Base-by-base conservation (phyloP, 305 asterid genomes). In the Petunia hybrid region DNA sequence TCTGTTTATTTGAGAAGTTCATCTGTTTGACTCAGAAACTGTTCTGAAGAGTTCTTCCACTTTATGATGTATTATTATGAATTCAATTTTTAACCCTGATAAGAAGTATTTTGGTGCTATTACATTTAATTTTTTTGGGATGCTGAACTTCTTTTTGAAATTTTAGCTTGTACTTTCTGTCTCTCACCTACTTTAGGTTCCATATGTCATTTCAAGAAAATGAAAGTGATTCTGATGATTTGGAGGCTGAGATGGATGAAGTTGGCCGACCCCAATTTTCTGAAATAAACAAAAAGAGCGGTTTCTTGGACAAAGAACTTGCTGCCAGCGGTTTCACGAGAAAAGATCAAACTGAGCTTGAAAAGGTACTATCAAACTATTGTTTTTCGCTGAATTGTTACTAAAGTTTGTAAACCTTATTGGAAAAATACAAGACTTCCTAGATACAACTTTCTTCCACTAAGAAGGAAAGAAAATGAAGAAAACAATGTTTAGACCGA, bases 261-360 rank as follows among this genome's bases (percentile, higher is more conserved):
- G 84, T 81, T 79, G 85, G 87, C 81, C 78, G 95, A 74, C 99
- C 97, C 82, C 89, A 80, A 61, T 92, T 95, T 82, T 88, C 91
- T 4, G 86, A 88, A 84, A 91, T 95, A 85, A 85, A 82, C 77
- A 95, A 88, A 86, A 93, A 74, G 83, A 83, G 87, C 67, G 97
- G 97, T 86, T 79, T 85, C 87, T 89, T 95, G 87, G 99, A 95
- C 91, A 91, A 87, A 91, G 94, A 92, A 82, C 98, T 93, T 85
- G 97, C 97, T 87, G 99, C 99, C 45, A 95, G 99, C 81, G 99
- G 99, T 68, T 93, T 95, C 86, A 91, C 95, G 77, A 90, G 91
- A 87, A 90, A 95, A 88, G 95, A 91, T 86, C 97, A 91, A 82
- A 87, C 80, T 69, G 94, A 87, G 71, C 89, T 93, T 53, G 96